A percentile compares a stretch with the other conserved stretches of the same genome.
phyloP scores from a whole-genome alignment of 768 basidiomycete genomes.

The Boletus sp. region DNA sequence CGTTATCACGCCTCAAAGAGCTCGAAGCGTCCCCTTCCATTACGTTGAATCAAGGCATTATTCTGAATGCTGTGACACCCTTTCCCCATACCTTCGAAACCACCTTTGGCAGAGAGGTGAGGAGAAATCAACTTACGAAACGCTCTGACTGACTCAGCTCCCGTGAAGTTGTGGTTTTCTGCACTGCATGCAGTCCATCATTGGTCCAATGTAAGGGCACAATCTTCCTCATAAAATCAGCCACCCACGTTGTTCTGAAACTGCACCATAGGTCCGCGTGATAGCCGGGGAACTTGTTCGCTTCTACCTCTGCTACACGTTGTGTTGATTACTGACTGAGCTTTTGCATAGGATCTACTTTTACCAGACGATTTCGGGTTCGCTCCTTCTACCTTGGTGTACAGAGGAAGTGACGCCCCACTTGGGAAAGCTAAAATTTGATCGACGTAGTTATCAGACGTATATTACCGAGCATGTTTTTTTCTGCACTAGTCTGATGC shows the following conservation, averaged over 20 bases:
- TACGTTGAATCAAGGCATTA: conserved; percentile 57
- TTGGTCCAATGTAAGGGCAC: conserved; percentile 74
- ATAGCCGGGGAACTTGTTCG: conserved; percentile 80
- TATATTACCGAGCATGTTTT: conserved; percentile 12
- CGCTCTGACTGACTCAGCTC: conserved; percentile 1
- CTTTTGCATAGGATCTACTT: conserved; percentile 51
- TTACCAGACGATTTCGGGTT: conserved; percentile 80
- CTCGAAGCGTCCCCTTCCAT: conserved; percentile 41
- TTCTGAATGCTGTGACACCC: conserved; percentile 79
- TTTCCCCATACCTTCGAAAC: conserved; percentile 71
- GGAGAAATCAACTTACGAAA: neutral
- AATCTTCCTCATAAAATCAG: neutral
- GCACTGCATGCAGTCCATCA: conserved; percentile 85
- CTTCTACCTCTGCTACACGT: conserved; percentile 8
- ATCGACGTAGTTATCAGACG: conserved; percentile 5
- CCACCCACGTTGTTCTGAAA: conserved; percentile 8
- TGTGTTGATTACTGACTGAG: conserved; percentile 9
- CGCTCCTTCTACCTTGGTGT: conserved; percentile 80
- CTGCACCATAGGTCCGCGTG: conserved; percentile 61
- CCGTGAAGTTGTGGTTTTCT: conserved; percentile 76
- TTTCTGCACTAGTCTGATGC: conserved; percentile 1
- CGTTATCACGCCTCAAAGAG: conserved; percentile 55
- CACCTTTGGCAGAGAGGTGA: conserved; percentile 81
- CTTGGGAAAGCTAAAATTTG: conserved; percentile 67
- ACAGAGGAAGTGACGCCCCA: conserved; percentile 65